These are phyloP conservation scores for Boletus insuetus DNA, from an alignment of 768 basidiomycete genomes.

Conservation along the genomic window DNA sequence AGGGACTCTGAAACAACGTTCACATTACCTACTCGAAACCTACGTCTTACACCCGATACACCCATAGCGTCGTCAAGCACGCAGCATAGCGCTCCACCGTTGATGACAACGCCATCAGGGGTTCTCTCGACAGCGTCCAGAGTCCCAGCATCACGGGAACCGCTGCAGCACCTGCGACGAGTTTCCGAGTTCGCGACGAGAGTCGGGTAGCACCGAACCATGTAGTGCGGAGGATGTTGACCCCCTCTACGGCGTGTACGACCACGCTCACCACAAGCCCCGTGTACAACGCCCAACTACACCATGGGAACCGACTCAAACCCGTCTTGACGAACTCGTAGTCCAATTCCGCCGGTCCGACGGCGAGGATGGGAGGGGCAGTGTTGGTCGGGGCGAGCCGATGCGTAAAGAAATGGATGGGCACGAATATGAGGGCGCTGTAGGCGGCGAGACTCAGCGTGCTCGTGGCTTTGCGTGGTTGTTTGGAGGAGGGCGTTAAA, in stretches of 20 bases:
- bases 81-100: conserved; percentile 43
- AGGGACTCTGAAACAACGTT: background rate
- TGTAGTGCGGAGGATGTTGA: conserved; percentile 48
- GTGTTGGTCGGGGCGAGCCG: conserved; percentile 50
- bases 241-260: conserved; percentile 65
- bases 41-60: conserved; percentile 42
- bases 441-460: conserved; percentile 64
- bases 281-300: conserved; percentile 60
- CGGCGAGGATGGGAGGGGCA: conserved; percentile 36
- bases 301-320: conserved; percentile 57
- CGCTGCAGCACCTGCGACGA: conserved; percentile 36
- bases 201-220: conserved; percentile 30
- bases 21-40: background rate
- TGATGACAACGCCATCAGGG: conserved; percentile 52
- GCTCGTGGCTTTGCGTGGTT: conserved; percentile 37
- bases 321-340: conserved; percentile 81
- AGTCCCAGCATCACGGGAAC: conserved; percentile 59
- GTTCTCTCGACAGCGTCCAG: conserved; percentile 52
- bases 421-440: conserved; percentile 53
- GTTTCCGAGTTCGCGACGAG: conserved; percentile 21
- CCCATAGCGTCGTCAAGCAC: conserved; percentile 41
- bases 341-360: conserved; percentile 77
- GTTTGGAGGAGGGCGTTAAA: conserved; percentile 36
- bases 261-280: conserved; percentile 55
- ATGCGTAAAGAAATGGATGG: conserved; percentile 69